Evolutionary conservation across 2,329 filamentous ascomycete genomes (phyloP).

Genomic region (Didymella glomerata): DNA sequence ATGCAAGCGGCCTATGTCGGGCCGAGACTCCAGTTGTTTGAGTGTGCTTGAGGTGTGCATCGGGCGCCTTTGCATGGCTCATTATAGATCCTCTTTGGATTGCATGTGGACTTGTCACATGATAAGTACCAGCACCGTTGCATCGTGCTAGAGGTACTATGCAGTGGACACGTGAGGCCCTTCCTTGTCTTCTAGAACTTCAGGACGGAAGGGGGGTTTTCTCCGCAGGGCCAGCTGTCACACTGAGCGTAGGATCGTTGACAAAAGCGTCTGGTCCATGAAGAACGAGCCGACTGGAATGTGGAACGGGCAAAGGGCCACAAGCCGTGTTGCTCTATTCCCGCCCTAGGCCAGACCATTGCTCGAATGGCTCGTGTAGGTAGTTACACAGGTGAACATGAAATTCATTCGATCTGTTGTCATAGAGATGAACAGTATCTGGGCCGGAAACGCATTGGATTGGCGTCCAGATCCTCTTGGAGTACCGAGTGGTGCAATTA

Average conservation of each 20-base stretch:
- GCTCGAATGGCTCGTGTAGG: no score
- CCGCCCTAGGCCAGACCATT: no score
- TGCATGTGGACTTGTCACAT: slow-evolving; percentile 2
- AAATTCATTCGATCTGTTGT: not conserved
- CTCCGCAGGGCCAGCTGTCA: not conserved
- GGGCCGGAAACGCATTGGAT: not conserved
- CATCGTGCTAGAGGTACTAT: not conserved
- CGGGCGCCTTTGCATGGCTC: not conserved
- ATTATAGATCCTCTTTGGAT: not conserved
- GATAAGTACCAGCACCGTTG: not conserved
- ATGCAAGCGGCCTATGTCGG: slow-evolving; percentile 9
- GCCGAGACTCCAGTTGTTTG: slow-evolving; percentile 1
- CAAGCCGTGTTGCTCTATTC: no score
- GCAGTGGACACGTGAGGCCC: not conserved
- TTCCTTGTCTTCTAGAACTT: not conserved
- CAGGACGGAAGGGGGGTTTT: not conserved
- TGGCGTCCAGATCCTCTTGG: not conserved
- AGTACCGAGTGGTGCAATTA: not conserved
- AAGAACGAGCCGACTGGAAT: not conserved
- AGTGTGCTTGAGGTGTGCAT: not conserved
- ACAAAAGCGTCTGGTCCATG: not conserved
- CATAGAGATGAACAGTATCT: not conserved
- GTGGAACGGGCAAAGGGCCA: not conserved
- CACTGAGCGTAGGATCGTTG: not conserved
- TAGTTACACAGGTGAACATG: not conserved